Evolutionary conservation across 306 rosid species (phyloP).

Genomic region (Elaeagnus macrophylla): DNA sequence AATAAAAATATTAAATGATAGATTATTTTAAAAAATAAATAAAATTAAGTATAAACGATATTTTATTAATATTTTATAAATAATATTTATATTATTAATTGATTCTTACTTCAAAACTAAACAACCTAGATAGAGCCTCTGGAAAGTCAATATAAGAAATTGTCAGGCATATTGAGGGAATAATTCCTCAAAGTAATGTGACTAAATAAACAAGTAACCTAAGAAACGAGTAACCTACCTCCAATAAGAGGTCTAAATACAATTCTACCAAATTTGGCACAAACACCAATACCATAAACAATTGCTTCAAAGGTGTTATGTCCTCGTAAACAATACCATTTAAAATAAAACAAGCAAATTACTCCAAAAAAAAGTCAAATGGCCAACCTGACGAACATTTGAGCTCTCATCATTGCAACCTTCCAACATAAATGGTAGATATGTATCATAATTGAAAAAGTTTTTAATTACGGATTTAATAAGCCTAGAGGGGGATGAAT

Average conservation of each 20-base stretch:
- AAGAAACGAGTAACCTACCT: constrained; percentile 38
- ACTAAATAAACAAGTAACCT: no score
- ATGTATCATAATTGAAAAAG: constrained; percentile 58
- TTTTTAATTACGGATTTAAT: constrained; percentile 7
- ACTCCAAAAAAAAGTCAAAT: constrained; percentile 5
- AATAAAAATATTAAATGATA: no score
- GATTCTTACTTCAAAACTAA: no score
- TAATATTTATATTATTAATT: no score
- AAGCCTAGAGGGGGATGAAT: neutral
- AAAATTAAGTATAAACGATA: no score
- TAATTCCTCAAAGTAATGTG: neutral
- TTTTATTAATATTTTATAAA: no score
- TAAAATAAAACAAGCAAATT: neutral
- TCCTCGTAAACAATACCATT: constrained; percentile 1
- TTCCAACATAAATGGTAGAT: constrained; percentile 89
- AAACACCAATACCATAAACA: constrained; percentile 94
- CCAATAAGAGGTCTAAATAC: constrained; percentile 79
- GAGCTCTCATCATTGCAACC: constrained; percentile 92
- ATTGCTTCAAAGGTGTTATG: constrained; percentile 56
- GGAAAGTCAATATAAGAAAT: neutral
- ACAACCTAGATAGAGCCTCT: constrained; percentile 4
- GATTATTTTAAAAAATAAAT: no score
- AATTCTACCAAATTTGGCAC: constrained; percentile 89
- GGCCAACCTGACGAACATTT: constrained; percentile 86
- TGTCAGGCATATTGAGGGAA: neutral